phyloP scores from a whole-genome alignment of 345 rosid genomes.

The Turnera subulata region DNA sequence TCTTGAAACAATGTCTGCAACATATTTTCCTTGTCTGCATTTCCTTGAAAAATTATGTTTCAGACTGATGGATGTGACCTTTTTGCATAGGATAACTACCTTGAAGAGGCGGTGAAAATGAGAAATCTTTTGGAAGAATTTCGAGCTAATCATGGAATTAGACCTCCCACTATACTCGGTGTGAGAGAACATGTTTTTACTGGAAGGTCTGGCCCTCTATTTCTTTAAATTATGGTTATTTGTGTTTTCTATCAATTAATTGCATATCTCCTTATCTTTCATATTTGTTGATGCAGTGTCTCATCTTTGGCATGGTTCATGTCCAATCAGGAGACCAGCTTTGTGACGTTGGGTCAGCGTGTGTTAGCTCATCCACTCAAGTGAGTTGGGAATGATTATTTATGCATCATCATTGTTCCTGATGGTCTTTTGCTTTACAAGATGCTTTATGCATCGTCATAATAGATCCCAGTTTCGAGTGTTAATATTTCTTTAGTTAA shows the following conservation, averaged over 20 bases:
- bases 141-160: slow-evolving; percentile 84
- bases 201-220: slow-evolving; percentile 59
- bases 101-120: slow-evolving; percentile 98
- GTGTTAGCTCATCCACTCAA: slow-evolving; percentile 88
- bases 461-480: no score
- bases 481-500: no score
- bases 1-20: no score
- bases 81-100: slow-evolving; percentile 78
- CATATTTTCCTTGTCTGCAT: no score
- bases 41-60: no score
- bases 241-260: not conserved
- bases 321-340: slow-evolving; percentile 99
- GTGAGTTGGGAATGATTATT: slow-evolving; percentile 42
- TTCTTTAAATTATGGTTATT: slow-evolving; percentile 4
- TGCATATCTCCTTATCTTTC: slow-evolving; percentile 23
- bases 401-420: not conserved
- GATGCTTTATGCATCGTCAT: no score
- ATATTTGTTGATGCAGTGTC: slow-evolving; percentile 61
- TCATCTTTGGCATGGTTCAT: slow-evolving; percentile 97
- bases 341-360: slow-evolving; percentile 95
- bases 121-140: slow-evolving; percentile 97
- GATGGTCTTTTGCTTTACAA: no score
- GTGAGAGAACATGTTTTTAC: slow-evolving; percentile 95
- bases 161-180: slow-evolving; percentile 94
- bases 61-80: slow-evolving; percentile 5